These are phyloP conservation scores for Bathelium albidoporum DNA, from an alignment of 495 filamentous ascomycete species.

Conservation along the genomic window DNA sequence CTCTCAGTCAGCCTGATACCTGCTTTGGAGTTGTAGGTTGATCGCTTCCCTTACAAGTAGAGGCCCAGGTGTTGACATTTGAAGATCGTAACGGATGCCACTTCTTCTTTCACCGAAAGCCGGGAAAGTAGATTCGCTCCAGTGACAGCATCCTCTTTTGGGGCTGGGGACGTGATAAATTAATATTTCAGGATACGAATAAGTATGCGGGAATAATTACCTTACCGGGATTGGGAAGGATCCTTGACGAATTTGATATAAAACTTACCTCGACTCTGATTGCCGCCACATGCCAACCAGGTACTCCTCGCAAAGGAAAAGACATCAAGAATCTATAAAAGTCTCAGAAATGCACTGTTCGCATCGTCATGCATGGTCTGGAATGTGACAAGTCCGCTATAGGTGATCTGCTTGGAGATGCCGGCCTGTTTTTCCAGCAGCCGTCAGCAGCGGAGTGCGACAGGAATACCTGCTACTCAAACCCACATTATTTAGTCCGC, in stretches of 20 bases:
- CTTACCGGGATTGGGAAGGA: not conserved
- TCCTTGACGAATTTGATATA: not conserved
- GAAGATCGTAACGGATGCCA: not conserved
- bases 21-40: not conserved
- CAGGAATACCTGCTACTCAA: constrained; percentile 13
- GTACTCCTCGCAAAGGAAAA: not conserved
- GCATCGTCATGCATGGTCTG: constrained; percentile 8
- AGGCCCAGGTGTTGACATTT: not conserved
- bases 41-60: not conserved
- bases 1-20: not conserved
- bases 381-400: constrained; percentile 1
- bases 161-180: not conserved
- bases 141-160: not conserved
- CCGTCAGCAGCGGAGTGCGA: constrained; percentile 5
- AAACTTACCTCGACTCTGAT: not conserved
- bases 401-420: not conserved
- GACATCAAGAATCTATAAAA: not conserved
- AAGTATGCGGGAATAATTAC: not conserved
- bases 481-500: constrained; percentile 21
- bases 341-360: not conserved
- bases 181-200: not conserved
- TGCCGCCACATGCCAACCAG: not conserved
- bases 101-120: not conserved
- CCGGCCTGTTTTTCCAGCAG: constrained; percentile 7
- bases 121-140: not conserved